phyloP scores from a whole-genome alignment of 108 stramenopile species.

The Licmophora abbreviata region DNA sequence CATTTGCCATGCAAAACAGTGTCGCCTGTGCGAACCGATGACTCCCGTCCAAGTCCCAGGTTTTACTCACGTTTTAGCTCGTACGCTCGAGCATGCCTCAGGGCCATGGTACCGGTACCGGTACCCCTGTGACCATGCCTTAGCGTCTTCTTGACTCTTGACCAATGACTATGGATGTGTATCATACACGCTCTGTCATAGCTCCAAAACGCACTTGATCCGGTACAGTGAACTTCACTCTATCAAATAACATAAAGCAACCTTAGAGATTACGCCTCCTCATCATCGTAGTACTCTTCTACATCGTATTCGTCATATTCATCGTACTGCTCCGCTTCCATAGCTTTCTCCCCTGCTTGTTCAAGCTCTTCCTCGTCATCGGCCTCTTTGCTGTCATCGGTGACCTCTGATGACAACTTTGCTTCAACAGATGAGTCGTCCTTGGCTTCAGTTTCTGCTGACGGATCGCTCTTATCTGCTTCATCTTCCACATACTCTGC shows the following conservation, averaged over 20 bases:
- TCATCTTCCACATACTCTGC: slow-evolving; percentile 31
- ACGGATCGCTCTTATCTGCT: background rate
- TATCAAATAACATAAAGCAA: background rate
- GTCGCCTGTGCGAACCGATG: too few relatives aligned
- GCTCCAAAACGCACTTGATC: too few relatives aligned
- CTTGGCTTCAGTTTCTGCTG: slow-evolving; percentile 5
- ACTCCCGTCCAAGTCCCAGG: too few relatives aligned
- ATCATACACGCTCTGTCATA: too few relatives aligned
- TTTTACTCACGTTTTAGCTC: too few relatives aligned
- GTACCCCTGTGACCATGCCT: too few relatives aligned
- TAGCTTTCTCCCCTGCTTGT: slow-evolving; percentile 25
- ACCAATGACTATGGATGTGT: too few relatives aligned
- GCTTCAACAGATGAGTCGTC: slow-evolving; percentile 18
- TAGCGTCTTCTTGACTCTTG: too few relatives aligned
- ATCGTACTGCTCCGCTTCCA: slow-evolving; percentile 33
- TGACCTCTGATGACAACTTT: slow-evolving; percentile 11
- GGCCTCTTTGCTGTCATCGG: slow-evolving; percentile 16
- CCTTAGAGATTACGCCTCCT: slow-evolving; percentile 12
- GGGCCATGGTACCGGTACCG: too few relatives aligned
- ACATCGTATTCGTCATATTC: slow-evolving; percentile 33
- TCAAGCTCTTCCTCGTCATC: slow-evolving; percentile 24
- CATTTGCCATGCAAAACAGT: too few relatives aligned
- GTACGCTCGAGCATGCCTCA: too few relatives aligned
- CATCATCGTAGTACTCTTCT: slow-evolving; percentile 47
- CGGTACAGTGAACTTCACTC: too few relatives aligned